Evolutionary conservation across 1,284 basidiomycete species (phyloP), one percentile per base, ranked within the genome.

Genomic region (Inonotus obliquus): DNA sequence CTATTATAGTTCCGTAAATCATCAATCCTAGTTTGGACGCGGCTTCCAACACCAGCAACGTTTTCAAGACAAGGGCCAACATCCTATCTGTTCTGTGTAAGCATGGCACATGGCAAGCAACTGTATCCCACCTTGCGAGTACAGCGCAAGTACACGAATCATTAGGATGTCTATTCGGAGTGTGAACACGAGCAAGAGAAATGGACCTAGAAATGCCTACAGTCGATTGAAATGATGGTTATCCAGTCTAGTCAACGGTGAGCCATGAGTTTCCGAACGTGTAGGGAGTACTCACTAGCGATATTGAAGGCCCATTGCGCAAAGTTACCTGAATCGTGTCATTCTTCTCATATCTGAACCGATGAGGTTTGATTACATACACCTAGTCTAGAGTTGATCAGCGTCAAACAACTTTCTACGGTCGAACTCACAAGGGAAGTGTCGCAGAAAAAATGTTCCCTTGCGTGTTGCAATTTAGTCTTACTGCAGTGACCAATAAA

Each of bases 91-190:
- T 37, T n/a, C 13, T 23, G 23, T n/a, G 39, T 44, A 19, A 44
- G 41, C 41, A 44, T 23, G 19, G 41, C 14, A 6, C 14, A 17
- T 44, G 11, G 11, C 19, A 17, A 11, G 13, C 23, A 55, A 23
- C n/a, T 27, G n/a, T 25, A 5, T 2, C 54, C 19, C 37, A 41
- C 54, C 54, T 55, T 41, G 37, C 9, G 37, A 55, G n/a, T 54
- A 60, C 9, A 60, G 52, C 38, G 59, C 59, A 32, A 60, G 47
- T 27, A 60, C 59, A 17, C 59, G 53, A 39, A 60, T 47, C 39
- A 49, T 41, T 7, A 60, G 58, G 38, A 59, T 44, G 38, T 60
- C 59, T 60, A 19, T 19, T 6, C 4, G 14, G 9, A 19, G 11
- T 9, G 17, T 44, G 14, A 17, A 14, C 17, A 44, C 9, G 4